Evolutionary conservation across 2,329 filamentous ascomycete species (phyloP).

Genomic region (Colletotrichum higginsianum): DNA sequence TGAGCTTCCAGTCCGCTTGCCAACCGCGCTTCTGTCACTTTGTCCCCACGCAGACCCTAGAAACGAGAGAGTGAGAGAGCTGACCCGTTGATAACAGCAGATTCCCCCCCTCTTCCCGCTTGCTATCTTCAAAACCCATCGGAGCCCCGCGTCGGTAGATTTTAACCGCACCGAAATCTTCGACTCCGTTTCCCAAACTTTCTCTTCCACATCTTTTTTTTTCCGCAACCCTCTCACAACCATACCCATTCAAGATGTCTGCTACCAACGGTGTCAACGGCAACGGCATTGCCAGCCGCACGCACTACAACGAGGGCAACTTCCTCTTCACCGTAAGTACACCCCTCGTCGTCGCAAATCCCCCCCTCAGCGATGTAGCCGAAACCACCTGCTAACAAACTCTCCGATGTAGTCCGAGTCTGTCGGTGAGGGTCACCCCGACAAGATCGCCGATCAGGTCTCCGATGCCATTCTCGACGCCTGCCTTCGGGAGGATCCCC

Average conservation of each 20-base stretch:
- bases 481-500: conserved; percentile 92
- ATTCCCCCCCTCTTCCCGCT: conserved; percentile 20
- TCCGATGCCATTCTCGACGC: conserved; percentile 99
- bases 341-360: background rate
- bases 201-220: conserved; percentile 43
- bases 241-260: conserved; percentile 69
- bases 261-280: conserved; percentile 64
- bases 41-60: conserved; percentile 12
- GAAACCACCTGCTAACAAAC: conserved; percentile 41
- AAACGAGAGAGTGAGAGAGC: conserved; percentile 8
- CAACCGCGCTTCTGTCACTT: background rate
- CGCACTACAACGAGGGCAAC: conserved; percentile 74
- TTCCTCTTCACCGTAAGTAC: conserved; percentile 84
- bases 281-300: conserved; percentile 54
- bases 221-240: conserved; percentile 39
- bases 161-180: conserved; percentile 41
- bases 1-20: conserved; percentile 13
- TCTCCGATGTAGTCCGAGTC: conserved; percentile 78
- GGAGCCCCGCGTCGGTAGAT: conserved; percentile 44
- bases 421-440: conserved; percentile 91
- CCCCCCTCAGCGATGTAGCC: conserved; percentile 4
- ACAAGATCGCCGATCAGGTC: conserved; percentile 99
- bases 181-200: conserved; percentile 48
- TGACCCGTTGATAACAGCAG: conserved; percentile 28
- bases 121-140: conserved; percentile 49